Evolutionary conservation across 2,329 filamentous ascomycete species (phyloP).

Genomic region (Rhinocladiella mackenziei): DNA sequence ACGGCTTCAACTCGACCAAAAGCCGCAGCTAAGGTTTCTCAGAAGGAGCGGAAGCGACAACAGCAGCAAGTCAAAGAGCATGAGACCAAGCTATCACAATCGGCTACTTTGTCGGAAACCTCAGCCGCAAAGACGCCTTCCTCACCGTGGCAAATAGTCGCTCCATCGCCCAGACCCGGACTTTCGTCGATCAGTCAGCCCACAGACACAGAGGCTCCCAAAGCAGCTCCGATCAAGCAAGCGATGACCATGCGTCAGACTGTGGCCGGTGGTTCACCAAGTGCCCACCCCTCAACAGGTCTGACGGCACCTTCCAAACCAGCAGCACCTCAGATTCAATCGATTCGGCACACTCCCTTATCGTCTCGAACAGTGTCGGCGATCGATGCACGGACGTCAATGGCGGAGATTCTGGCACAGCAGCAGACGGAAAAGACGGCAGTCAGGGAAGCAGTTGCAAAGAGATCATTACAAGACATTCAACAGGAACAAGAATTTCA

Average conservation of each 20-base stretch:
- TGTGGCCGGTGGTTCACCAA: constrained; percentile 44
- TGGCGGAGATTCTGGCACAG: constrained; percentile 83
- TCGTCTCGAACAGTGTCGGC: constrained; percentile 27
- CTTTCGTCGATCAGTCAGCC: constrained; percentile 15
- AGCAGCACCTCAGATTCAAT: constrained; percentile 38
- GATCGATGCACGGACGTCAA: constrained; percentile 47
- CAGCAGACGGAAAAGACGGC: constrained; percentile 80
- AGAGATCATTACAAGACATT: constrained; percentile 87
- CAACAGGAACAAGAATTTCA: constrained; percentile 96
- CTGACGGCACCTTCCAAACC: constrained; percentile 32
- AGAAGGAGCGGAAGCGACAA: constrained; percentile 85
- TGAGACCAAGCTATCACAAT: constrained; percentile 36
- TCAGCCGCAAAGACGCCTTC: constrained; percentile 22
- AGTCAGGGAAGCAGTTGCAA: constrained; percentile 74
- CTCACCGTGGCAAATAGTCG: constrained; percentile 64
- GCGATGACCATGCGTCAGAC: constrained; percentile 61
- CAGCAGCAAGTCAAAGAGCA: constrained; percentile 57
- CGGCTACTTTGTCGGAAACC: constrained; percentile 22
- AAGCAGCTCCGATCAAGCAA: constrained; percentile 31
- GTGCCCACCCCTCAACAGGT: constrained; percentile 24
- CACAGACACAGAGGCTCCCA: constrained; percentile 4
- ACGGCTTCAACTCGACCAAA: constrained; percentile 39
- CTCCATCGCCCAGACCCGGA: constrained; percentile 25
- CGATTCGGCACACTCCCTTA: constrained; percentile 43
- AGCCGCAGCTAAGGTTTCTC: constrained; percentile 64